Evolutionary conservation across 2,329 filamentous ascomycete genomes (phyloP).

Genomic region (Aphanocladium album): DNA sequence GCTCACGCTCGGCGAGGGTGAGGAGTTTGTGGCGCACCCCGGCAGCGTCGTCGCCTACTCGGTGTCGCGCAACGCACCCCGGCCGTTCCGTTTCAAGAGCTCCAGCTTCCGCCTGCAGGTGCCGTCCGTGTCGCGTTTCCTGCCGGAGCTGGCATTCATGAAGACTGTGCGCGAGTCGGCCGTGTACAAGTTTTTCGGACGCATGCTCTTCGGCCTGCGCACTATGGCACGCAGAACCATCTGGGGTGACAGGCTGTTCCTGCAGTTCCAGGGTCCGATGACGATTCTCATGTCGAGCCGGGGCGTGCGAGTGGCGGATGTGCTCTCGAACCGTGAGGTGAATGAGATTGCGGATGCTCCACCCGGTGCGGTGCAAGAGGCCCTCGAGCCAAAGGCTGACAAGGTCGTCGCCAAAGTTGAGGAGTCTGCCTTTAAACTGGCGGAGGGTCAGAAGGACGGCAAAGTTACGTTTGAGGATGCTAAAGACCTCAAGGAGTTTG

Average conservation of each 20-base stretch:
- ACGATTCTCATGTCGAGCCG: slow-evolving; percentile 86
- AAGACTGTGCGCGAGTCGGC: slow-evolving; percentile 64
- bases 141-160: slow-evolving; percentile 70
- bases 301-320: slow-evolving; percentile 72
- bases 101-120: slow-evolving; percentile 75
- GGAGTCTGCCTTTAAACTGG: slow-evolving; percentile 45
- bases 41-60: slow-evolving; percentile 90
- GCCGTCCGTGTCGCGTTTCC: slow-evolving; percentile 59
- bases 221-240: slow-evolving; percentile 77
- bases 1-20: slow-evolving; percentile 71
- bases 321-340: slow-evolving; percentile 71
- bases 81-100: slow-evolving; percentile 79
- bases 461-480: slow-evolving; percentile 61
- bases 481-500: slow-evolving; percentile 54
- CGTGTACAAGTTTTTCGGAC: slow-evolving; percentile 65
- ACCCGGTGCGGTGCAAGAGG: slow-evolving; percentile 62
- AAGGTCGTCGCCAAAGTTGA: slow-evolving; percentile 13
- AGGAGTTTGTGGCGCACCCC: slow-evolving; percentile 88
- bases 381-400: slow-evolving; percentile 39
- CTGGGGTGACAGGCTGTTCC: slow-evolving; percentile 89
- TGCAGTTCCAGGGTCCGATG: slow-evolving; percentile 81
- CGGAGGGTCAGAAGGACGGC: slow-evolving; percentile 53
- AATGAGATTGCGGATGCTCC: slow-evolving; percentile 86
- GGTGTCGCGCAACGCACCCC: slow-evolving; percentile 65
- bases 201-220: slow-evolving; percentile 62